Percentiles rank a stretch among this genome's conserved stretches.
Evolutionary conservation across 2,329 filamentous ascomycete species (phyloP).

Genomic region (Alternaria sp.): DNA sequence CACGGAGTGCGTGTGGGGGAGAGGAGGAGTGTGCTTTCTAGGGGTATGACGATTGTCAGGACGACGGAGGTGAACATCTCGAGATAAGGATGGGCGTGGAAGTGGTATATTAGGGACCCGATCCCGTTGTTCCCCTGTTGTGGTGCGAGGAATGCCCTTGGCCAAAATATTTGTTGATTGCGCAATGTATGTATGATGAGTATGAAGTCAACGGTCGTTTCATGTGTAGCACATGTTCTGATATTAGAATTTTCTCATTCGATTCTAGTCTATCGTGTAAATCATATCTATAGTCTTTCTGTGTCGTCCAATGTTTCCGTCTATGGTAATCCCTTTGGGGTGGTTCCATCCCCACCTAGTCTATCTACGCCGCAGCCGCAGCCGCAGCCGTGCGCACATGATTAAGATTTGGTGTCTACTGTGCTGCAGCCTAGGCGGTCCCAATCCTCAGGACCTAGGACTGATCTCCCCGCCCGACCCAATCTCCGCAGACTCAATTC

Average conservation of each 20-base stretch:
- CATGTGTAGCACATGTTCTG: not conserved
- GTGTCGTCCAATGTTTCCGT: slow-evolving; percentile 16
- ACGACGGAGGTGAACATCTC: slow-evolving; percentile 33
- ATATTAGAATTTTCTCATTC: slow-evolving; percentile 5
- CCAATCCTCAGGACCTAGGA: not conserved
- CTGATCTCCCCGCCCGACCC: not conserved
- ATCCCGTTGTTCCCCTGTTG: not conserved
- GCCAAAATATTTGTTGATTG: not conserved
- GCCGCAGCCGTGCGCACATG: slow-evolving; percentile 1
- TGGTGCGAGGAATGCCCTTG: slow-evolving; percentile 3
- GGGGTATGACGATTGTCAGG: slow-evolving; percentile 27
- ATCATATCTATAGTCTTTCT: slow-evolving; percentile 23
- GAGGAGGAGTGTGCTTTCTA: slow-evolving; percentile 15
- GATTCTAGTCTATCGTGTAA: slow-evolving; percentile 25
- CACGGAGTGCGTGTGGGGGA: slow-evolving; percentile 18
- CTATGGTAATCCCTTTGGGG: slow-evolving; percentile 1
- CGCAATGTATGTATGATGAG: not conserved
- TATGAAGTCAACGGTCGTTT: not conserved
- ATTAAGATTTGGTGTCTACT: not conserved
- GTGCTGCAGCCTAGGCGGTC: slow-evolving; percentile 5
- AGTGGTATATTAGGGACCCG: not conserved
- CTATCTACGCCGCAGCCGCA: not conserved
- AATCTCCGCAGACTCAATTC: not conserved
- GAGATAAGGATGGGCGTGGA: slow-evolving; percentile 4
- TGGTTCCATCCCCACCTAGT: not conserved